Evolutionary conservation across 2,329 filamentous ascomycete genomes (phyloP).

Genomic region (Colletotrichum sp.): DNA sequence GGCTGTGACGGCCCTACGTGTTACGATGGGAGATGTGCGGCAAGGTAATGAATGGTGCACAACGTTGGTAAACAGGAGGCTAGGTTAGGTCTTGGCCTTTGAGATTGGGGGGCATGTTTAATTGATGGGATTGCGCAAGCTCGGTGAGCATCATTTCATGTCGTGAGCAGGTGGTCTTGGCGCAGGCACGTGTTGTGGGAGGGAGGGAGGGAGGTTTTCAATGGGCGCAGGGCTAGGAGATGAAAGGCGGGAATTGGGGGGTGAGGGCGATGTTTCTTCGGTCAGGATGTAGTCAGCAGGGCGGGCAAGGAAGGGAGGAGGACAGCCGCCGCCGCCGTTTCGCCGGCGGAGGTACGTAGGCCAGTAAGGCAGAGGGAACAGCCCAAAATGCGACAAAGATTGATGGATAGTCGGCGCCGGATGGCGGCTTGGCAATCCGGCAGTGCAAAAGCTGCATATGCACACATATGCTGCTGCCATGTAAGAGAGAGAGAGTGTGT

Average conservation of each 20-base stretch:
- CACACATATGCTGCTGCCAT: neutral
- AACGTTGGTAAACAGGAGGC: neutral
- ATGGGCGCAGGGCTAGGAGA: neutral
- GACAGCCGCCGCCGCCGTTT: neutral
- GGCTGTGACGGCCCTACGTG: neutral
- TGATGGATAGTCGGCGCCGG: slow-evolving; percentile 10
- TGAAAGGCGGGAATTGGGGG: neutral
- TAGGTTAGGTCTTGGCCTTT: neutral
- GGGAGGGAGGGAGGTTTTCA: neutral
- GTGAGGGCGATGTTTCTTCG: neutral
- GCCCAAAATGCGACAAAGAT: neutral
- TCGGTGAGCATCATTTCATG: neutral
- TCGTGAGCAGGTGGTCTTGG: neutral
- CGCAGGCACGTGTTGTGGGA: neutral
- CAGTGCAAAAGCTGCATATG: slow-evolving; percentile 2
- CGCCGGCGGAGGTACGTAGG: neutral
- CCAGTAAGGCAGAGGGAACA: neutral
- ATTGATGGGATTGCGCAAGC: neutral
- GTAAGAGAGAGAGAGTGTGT: neutral
- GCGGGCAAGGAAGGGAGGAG: neutral
- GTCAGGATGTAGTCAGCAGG: neutral
- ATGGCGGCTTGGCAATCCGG: slow-evolving; percentile 19
- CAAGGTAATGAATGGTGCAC: neutral
- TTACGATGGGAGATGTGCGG: neutral
- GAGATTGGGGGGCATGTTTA: neutral